Percentiles rank a stretch among this genome's conserved stretches.
These are phyloP conservation scores for Staphylotrichum longicolle DNA, from an alignment of 495 filamentous ascomycete species.

Conservation along the genomic window DNA sequence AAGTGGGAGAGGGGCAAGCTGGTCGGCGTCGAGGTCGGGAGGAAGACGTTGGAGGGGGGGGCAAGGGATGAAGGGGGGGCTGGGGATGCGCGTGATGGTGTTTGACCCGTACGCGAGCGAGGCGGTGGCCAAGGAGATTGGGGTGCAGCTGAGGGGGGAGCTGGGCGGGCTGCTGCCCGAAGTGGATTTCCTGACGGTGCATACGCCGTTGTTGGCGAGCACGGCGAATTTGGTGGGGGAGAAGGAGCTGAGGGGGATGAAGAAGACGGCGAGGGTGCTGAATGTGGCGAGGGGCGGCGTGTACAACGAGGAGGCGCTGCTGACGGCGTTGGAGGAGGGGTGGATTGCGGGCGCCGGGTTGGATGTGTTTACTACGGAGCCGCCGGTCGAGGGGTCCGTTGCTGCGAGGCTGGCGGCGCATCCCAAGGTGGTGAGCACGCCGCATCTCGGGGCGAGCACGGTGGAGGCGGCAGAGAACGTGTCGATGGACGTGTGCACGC, in stretches of 20 bases:
- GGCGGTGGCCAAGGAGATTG: slow-evolving; percentile 55
- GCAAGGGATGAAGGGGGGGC: slow-evolving; percentile 66
- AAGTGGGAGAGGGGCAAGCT: slow-evolving; percentile 69
- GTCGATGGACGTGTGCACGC: slow-evolving; percentile 67
- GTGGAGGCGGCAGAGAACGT: slow-evolving; percentile 78
- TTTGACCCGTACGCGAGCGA: slow-evolving; percentile 66
- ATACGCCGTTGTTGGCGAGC: slow-evolving; percentile 69
- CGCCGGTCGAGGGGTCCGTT: slow-evolving; percentile 45
- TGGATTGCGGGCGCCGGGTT: slow-evolving; percentile 69
- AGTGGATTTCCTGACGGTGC: slow-evolving; percentile 71
- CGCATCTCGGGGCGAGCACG: slow-evolving; percentile 70
- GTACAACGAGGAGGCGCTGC: slow-evolving; percentile 67
- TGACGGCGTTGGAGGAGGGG: slow-evolving; percentile 62
- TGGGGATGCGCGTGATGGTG: slow-evolving; percentile 66
- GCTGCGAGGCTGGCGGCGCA: slow-evolving; percentile 58
- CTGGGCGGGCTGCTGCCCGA: slow-evolving; percentile 56
- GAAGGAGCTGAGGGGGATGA: slow-evolving; percentile 64
- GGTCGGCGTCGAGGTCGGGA: slow-evolving; percentile 67
- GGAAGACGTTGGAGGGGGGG: slow-evolving; percentile 65
- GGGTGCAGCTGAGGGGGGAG: slow-evolving; percentile 53
- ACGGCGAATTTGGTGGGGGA: slow-evolving; percentile 65
- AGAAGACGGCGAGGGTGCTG: slow-evolving; percentile 59
- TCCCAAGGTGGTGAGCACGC: slow-evolving; percentile 64
- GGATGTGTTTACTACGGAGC: slow-evolving; percentile 73
- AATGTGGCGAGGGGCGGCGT: slow-evolving; percentile 75